phyloP scores from a whole-genome alignment of 805 yeast species.

The Yarrowia divulgata region DNA sequence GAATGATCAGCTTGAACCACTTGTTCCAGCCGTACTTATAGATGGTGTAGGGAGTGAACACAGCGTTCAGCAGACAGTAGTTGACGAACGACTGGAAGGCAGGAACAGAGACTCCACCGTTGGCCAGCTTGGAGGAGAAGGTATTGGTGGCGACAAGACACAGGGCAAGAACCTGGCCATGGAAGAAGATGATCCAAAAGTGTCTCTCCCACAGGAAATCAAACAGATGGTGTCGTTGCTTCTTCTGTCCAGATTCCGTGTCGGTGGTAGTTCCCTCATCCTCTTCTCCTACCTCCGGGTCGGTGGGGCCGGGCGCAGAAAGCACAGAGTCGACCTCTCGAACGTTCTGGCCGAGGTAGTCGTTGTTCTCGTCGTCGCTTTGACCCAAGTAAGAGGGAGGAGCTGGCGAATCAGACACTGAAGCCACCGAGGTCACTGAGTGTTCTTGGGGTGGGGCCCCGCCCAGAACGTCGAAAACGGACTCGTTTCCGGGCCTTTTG shows the following conservation, averaged over 20 bases:
- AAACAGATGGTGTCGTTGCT: conserved; percentile 17
- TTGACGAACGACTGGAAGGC: conserved; percentile 56
- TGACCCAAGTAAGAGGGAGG: conserved; percentile 1
- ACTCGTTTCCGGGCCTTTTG: not conserved
- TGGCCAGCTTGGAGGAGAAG: conserved; percentile 53
- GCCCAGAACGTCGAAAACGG: conserved; percentile 8
- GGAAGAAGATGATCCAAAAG: conserved; percentile 54
- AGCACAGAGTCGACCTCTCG: conserved; percentile 16
- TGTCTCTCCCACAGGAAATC: conserved; percentile 41
- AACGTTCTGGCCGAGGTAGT: conserved; percentile 5
- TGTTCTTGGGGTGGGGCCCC: not conserved
- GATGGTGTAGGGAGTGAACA: conserved; percentile 53
- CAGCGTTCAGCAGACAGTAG: conserved; percentile 51
- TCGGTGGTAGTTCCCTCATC: not conserved
- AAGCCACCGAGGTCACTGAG: not conserved
- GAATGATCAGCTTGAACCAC: conserved; percentile 48
- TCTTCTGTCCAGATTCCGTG: conserved; percentile 1
- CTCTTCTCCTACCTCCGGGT: not conserved
- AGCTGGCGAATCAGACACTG: not conserved
- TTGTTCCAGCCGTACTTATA: conserved; percentile 53
- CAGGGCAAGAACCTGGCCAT: conserved; percentile 55
- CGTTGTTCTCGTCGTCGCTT: conserved; percentile 7
- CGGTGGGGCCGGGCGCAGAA: not conserved
- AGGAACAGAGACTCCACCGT: conserved; percentile 54
- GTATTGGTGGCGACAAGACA: conserved; percentile 56